Conservation (phyloP, 371 early-diverging fungal genomes). For the Apophysomyces elegans region DNA sequence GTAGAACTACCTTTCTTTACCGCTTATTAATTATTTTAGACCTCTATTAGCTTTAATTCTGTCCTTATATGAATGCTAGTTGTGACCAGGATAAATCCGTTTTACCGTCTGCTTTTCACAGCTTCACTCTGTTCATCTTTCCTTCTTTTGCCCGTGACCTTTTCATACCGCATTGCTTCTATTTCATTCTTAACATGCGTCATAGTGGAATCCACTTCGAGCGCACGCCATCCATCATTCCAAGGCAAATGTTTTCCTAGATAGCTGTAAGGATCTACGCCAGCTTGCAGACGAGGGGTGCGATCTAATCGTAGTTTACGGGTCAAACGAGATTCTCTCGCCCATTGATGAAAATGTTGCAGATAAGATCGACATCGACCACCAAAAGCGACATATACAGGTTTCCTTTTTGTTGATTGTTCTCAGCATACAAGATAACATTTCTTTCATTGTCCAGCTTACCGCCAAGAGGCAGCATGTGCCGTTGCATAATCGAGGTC, state of each 20-base stretch:
- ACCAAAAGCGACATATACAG: slow-evolving; percentile 47
- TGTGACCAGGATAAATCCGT: no score
- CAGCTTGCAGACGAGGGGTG: slow-evolving; percentile 6
- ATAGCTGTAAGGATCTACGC: slow-evolving; percentile 43
- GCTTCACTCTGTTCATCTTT: slow-evolving; percentile 10
- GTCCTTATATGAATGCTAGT: no score
- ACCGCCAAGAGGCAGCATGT: slow-evolving; percentile 42
- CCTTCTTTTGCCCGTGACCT: slow-evolving; percentile 39
- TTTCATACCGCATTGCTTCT: slow-evolving; percentile 29
- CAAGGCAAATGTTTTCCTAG: slow-evolving; percentile 41
- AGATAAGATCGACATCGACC: slow-evolving; percentile 44
- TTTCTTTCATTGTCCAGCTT: not conserved
- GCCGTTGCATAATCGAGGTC: slow-evolving; percentile 48
- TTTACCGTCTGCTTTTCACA: no score
- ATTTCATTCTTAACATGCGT: slow-evolving; percentile 32
- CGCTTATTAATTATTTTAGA: no score
- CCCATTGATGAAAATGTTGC: slow-evolving; percentile 45
- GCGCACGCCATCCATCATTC: slow-evolving; percentile 31
- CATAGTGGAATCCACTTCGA: slow-evolving; percentile 35
- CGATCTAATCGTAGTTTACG: slow-evolving; percentile 42
- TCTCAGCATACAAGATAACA: not conserved
- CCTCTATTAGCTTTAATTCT: no score
- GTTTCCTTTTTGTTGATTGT: slow-evolving; percentile 28
- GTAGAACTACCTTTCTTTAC: no score
- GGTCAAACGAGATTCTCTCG: slow-evolving; percentile 36